A percentile compares a stretch with the other conserved stretches of the same genome.
Conservation (phyloP, 2,329 filamentous ascomycete genomes). For the Endothia cerciana region DNA sequence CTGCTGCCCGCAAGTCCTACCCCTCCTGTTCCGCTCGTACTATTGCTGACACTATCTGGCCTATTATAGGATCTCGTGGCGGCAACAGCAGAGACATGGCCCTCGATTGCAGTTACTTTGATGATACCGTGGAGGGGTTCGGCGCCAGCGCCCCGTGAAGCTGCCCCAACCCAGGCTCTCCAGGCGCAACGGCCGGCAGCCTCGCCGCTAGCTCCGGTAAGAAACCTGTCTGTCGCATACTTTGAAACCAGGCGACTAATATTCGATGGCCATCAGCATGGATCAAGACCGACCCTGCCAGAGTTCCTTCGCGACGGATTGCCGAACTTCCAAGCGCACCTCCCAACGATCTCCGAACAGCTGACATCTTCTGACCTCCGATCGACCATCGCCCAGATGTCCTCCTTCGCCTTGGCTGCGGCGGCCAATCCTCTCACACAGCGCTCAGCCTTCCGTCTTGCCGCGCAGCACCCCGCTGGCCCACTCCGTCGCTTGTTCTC, state of each 20-base stretch:
- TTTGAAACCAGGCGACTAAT: slow-evolving; percentile 1
- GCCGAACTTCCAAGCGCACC: background rate
- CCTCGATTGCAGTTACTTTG: slow-evolving; percentile 45
- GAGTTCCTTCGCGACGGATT: slow-evolving; percentile 17
- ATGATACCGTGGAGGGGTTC: slow-evolving; percentile 39
- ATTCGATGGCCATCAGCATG: slow-evolving; percentile 18
- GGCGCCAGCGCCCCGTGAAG: slow-evolving; percentile 1
- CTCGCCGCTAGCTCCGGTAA: background rate
- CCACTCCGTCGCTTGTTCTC: slow-evolving; percentile 19
- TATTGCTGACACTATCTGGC: background rate
- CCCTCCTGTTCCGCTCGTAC: background rate
- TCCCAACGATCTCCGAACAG: slow-evolving; percentile 28
- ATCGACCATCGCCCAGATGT: slow-evolving; percentile 38
- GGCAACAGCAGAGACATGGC: slow-evolving; percentile 48
- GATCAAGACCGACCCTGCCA: slow-evolving; percentile 17
- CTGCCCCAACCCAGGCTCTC: background rate
- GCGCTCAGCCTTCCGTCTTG: slow-evolving; percentile 10
- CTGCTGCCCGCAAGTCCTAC: slow-evolving; percentile 28
- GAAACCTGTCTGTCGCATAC: background rate
- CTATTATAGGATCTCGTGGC: slow-evolving; percentile 46
- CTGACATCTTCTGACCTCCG: slow-evolving; percentile 39
- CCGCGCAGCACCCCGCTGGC: background rate
- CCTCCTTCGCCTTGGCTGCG: slow-evolving; percentile 36
- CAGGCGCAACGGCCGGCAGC: background rate
- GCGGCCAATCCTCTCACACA: slow-evolving; percentile 35